These are phyloP conservation scores for Talaromyces liani DNA, from an alignment of 495 filamentous ascomycete species.

Conservation along the genomic window DNA sequence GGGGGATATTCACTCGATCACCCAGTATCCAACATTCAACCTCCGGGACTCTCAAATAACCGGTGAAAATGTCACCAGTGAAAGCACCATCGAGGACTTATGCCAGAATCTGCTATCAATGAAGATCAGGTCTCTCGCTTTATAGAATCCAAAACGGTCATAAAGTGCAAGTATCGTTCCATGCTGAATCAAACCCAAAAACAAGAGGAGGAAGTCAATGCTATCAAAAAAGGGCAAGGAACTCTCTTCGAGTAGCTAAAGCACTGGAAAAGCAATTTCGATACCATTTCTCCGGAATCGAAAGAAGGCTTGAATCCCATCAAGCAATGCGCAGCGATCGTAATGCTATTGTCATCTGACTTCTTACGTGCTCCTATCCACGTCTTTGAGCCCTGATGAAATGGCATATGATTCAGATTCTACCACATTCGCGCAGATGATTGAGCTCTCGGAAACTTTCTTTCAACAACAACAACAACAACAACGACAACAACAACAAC, in stretches of 20 bases:
- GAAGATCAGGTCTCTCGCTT: neutral
- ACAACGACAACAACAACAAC: neutral
- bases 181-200: neutral
- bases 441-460: neutral
- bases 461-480: neutral
- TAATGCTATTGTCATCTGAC: neutral
- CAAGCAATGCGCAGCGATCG: neutral
- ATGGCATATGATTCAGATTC: neutral
- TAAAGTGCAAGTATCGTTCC: neutral
- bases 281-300: neutral
- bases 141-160: neutral
- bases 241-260: neutral
- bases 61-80: neutral
- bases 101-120: neutral
- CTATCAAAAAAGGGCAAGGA: neutral
- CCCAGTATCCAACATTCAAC: neutral
- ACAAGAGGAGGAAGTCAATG: neutral
- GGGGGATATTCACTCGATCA: neutral
- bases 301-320: neutral
- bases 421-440: neutral
- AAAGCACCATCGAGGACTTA: neutral
- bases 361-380: neutral
- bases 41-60: neutral
- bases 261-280: neutral
- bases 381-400: neutral